A percentile compares a stretch with the other conserved stretches of the same genome.
Conservation (phyloP, 495 filamentous ascomycete genomes). For the Hypoxylon subgilvum region DNA sequence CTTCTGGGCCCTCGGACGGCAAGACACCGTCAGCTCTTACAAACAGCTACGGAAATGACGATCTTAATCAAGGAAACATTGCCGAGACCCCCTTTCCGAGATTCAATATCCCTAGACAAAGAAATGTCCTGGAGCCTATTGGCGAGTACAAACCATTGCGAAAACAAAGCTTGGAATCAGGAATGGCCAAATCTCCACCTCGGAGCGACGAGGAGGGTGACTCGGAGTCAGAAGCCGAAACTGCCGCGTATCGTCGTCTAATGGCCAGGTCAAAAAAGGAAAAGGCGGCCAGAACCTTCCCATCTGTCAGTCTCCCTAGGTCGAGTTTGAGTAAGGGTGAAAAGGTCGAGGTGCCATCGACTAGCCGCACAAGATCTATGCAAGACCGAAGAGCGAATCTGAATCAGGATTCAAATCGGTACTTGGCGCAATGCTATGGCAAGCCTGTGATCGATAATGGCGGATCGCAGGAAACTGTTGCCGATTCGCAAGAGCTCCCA, state of each 20-base stretch:
- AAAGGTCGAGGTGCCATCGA: conserved; percentile 49
- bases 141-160: conserved; percentile 34
- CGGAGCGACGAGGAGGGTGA: conserved; percentile 24
- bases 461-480: conserved; percentile 41
- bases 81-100: conserved; percentile 17
- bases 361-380: conserved; percentile 37
- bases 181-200: conserved; percentile 20
- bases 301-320: conserved; percentile 45
- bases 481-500: conserved; percentile 39
- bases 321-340: conserved; percentile 27
- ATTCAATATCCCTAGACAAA: conserved; percentile 7
- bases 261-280: conserved; percentile 42
- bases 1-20: conserved; percentile 20
- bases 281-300: conserved; percentile 46
- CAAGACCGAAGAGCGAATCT: conserved; percentile 7
- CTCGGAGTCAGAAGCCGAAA: conserved; percentile 28
- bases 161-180: conserved; percentile 26
- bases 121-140: conserved; percentile 34
- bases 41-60: conserved; percentile 15
- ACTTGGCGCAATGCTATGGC: conserved; percentile 30
- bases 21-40: conserved; percentile 25
- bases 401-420: conserved; percentile 33
- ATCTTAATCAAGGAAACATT: conserved; percentile 12
- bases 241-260: conserved; percentile 25
- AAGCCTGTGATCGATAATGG: conserved; percentile 16